Evolutionary conservation across 202 grass and related monocot species (phyloP).

Genomic region (Dendrocalamus latiflorus): DNA sequence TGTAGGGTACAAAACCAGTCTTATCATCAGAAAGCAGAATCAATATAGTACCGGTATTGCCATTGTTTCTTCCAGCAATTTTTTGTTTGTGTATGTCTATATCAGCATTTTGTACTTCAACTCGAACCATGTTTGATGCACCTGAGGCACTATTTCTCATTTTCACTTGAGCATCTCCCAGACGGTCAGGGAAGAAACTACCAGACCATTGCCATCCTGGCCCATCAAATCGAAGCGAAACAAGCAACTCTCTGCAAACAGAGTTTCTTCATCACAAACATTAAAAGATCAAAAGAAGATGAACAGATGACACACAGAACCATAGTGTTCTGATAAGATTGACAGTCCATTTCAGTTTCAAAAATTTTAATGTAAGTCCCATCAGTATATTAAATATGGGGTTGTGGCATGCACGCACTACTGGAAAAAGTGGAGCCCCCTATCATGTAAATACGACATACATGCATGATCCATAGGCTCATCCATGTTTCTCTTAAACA

Average conservation of each 20-base stretch:
- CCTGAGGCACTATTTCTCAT: conserved; percentile 82
- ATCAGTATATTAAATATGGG: not conserved
- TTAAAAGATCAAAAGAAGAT: conserved; percentile 14
- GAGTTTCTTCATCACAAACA: conserved; percentile 27
- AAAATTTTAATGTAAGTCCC: not conserved
- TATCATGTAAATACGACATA: conserved; percentile 4
- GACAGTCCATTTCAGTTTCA: not conserved
- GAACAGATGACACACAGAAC: not conserved
- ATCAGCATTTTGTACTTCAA: conserved; percentile 97
- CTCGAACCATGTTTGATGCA: conserved; percentile 86
- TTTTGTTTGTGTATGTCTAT: conserved; percentile 47
- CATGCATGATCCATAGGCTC: not conserved
- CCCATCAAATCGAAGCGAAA: too few species aligned
- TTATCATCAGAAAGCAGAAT: too few species aligned
- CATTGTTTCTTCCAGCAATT: conserved; percentile 52
- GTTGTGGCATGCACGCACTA: not conserved
- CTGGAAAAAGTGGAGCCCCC: conserved; percentile 5
- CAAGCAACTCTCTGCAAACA: too few species aligned
- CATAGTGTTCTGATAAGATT: not conserved
- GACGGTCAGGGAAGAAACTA: conserved; percentile 6
- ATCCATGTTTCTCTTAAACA: not conserved
- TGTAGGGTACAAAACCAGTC: too few species aligned
- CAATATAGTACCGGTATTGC: too few species aligned
- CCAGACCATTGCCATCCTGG: too few species aligned
- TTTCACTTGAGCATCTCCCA: conserved; percentile 95